phyloP scores from a whole-genome alignment of 257 asterid genomes.

The Penstemon barbatus region DNA sequence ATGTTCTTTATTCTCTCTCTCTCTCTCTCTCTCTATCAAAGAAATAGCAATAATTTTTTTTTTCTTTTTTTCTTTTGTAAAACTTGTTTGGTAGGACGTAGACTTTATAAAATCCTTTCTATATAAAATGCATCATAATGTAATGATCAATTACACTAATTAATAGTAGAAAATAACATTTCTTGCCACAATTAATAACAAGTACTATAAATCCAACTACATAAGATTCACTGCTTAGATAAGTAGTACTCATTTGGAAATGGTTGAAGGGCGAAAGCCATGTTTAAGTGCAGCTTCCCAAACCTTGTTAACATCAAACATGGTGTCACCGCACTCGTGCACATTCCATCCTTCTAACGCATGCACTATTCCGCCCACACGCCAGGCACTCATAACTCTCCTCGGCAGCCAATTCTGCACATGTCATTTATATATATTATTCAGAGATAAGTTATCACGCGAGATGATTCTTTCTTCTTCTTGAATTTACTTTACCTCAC shows the following conservation, averaged over 20 bases:
- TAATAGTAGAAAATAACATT: too few relatives aligned
- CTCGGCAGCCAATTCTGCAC: slow-evolving; percentile 83
- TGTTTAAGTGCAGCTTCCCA: slow-evolving; percentile 72
- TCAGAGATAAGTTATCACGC: neutral
- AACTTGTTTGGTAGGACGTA: too few relatives aligned
- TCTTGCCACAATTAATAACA: too few relatives aligned
- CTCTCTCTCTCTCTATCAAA: too few relatives aligned
- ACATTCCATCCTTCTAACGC: slow-evolving; percentile 70
- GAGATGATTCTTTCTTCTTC: neutral
- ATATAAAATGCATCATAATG: too few relatives aligned
- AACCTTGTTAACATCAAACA: slow-evolving; percentile 53
- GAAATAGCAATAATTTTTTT: too few relatives aligned
- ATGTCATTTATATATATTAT: neutral
- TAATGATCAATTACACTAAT: too few relatives aligned
- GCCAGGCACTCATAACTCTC: slow-evolving; percentile 80
- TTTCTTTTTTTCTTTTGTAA: too few relatives aligned
- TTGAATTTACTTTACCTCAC: slow-evolving; percentile 40
- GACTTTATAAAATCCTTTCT: too few relatives aligned
- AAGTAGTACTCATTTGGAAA: slow-evolving; percentile 7
- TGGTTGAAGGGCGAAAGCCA: slow-evolving; percentile 61
- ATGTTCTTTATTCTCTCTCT: too few relatives aligned
- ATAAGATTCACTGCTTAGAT: too few relatives aligned
- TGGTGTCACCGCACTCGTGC: slow-evolving; percentile 75
- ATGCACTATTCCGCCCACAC: slow-evolving; percentile 77
- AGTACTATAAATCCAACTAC: too few relatives aligned